A percentile compares a stretch with the other conserved stretches of the same genome.
Conservation (phyloP, 176 grass and related monocot genomes). For the Poa pratensis region DNA sequence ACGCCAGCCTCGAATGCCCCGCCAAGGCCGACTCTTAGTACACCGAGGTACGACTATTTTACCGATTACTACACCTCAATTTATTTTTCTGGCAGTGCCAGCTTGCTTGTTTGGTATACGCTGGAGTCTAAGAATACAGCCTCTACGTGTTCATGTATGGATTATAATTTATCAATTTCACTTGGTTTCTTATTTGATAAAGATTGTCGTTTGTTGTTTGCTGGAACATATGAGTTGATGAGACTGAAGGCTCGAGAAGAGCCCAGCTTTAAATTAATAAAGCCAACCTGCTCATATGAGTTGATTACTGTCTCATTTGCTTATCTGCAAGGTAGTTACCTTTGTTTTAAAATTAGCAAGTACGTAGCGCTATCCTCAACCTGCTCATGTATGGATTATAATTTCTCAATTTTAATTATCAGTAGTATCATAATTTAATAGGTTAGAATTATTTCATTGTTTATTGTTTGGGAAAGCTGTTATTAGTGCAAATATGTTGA, state of each 20-base stretch:
- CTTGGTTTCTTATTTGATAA: no score
- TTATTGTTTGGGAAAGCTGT: not conserved
- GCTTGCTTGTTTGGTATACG: not conserved
- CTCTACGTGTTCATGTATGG: not conserved
- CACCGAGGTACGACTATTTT: constrained; percentile 2
- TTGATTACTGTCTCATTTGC: no score
- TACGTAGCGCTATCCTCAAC: no score
- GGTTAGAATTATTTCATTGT: not conserved
- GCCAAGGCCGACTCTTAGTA: constrained; percentile 37
- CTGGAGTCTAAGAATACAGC: not conserved
- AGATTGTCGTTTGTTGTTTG: no score
- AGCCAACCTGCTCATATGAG: no score
- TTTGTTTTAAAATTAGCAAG: no score
- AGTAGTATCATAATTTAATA: not conserved
- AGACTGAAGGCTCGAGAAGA: no score
- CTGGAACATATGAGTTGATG: no score
- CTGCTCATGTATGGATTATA: not conserved
- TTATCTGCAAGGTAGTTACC: no score
- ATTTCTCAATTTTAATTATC: not conserved
- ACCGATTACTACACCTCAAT: not conserved
- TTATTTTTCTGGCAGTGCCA: not conserved
- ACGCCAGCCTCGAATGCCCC: constrained; percentile 63
- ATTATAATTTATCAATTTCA: not conserved
- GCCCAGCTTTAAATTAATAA: no score
- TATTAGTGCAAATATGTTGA: not conserved